Evolutionary conservation across 2,329 filamentous ascomycete species (phyloP).

Genomic region (Cercospora beticola): DNA sequence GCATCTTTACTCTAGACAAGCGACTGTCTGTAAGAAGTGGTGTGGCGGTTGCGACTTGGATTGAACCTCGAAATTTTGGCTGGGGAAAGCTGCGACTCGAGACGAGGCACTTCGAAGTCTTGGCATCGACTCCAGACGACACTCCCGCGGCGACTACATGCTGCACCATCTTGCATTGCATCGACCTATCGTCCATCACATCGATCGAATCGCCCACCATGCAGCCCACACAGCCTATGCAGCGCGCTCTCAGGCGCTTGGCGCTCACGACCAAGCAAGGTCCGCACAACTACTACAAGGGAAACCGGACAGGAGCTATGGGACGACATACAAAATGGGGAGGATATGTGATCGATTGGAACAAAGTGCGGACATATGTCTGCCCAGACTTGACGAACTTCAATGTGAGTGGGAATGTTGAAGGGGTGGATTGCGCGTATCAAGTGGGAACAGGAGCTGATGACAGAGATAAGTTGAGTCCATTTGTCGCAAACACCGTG

Average conservation of each 20-base stretch:
- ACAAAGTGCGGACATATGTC: conserved; percentile 87
- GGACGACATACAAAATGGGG: conserved; percentile 81
- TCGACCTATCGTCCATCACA: neutral
- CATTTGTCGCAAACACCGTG: conserved; percentile 69
- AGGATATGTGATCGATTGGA: conserved; percentile 79
- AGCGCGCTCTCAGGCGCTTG: conserved; percentile 69
- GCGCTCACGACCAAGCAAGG: conserved; percentile 89
- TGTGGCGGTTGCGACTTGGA: neutral
- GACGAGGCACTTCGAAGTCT: conserved; percentile 5
- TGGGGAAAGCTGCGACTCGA: conserved; percentile 8
- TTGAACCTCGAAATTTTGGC: conserved; percentile 20
- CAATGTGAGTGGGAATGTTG: conserved; percentile 55
- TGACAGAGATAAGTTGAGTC: conserved; percentile 67
- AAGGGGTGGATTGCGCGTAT: neutral
- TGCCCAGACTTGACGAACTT: conserved; percentile 71
- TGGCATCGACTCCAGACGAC: conserved; percentile 1
- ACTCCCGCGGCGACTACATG: conserved; percentile 15
- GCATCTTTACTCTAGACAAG: conserved; percentile 39
- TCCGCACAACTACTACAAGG: conserved; percentile 95
- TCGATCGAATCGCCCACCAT: conserved; percentile 28
- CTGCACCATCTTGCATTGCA: neutral
- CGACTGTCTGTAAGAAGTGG: neutral
- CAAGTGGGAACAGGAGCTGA: neutral
- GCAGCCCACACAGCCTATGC: conserved; percentile 67
- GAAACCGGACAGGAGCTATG: conserved; percentile 83